phyloP scores from a whole-genome alignment of 805 yeast genomes.

The Hemisphaericaspora nanyangensis region DNA sequence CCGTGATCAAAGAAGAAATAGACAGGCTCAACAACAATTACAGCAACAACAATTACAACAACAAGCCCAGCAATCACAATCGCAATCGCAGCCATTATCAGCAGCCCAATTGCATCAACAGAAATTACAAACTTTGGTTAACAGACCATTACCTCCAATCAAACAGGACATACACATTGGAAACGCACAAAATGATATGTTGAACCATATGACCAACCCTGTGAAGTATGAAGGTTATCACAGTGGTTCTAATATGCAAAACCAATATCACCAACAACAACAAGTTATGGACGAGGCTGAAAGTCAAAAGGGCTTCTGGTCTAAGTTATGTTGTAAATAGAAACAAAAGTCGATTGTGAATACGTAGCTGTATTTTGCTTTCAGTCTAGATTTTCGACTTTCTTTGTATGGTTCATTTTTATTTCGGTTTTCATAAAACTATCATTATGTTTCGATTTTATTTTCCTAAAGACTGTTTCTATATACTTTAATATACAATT shows the following conservation, averaged over 20 bases:
- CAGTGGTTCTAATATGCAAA: conserved; percentile 10
- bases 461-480: no score
- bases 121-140: conserved; percentile 45
- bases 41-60: conserved; percentile 12
- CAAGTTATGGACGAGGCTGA: conserved; percentile 29
- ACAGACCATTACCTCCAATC: conserved; percentile 46
- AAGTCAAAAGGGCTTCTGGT: conserved; percentile 39
- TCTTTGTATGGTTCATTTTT: no score
- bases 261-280: conserved; percentile 36
- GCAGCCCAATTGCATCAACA: conserved; percentile 48
- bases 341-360: background rate
- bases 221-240: conserved; percentile 14
- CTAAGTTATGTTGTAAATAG: conserved; percentile 41
- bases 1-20: conserved; percentile 42
- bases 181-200: conserved; percentile 2
- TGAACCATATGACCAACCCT: conserved; percentile 17
- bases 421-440: no score
- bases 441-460: no score
- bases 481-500: no score
- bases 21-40: conserved; percentile 32
- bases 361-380: no score
- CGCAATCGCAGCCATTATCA: conserved; percentile 32
- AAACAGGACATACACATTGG: conserved; percentile 35
- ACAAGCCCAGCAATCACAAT: conserved; percentile 16
- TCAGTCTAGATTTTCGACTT: no score